These are phyloP conservation scores for Trichoderma erinaceum DNA, from an alignment of 495 filamentous ascomycete genomes.

Conservation along the genomic window DNA sequence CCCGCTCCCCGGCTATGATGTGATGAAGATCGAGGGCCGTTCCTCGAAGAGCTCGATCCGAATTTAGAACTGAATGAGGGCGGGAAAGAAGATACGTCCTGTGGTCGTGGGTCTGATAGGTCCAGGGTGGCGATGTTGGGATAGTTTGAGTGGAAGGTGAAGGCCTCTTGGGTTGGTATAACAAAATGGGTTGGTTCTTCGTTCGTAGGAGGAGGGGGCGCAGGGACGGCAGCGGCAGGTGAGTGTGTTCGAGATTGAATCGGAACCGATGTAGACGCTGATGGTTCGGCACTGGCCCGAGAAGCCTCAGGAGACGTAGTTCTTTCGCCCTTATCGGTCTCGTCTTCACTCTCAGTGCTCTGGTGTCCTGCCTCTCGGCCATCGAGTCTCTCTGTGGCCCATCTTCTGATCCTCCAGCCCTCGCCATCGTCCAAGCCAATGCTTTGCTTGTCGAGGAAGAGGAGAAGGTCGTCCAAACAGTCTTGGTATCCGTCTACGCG, in stretches of 20 bases:
- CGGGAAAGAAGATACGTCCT: conserved; percentile 35
- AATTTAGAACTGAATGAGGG: conserved; percentile 44
- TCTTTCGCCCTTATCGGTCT: conserved; percentile 50
- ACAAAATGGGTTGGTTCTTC: conserved; percentile 17
- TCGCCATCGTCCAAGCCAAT: conserved; percentile 73
- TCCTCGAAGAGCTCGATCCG: conserved; percentile 25
- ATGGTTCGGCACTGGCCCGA: conserved; percentile 37
- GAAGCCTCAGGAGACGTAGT: conserved; percentile 56
- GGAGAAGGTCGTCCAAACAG: conserved; percentile 80
- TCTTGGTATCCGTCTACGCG: conserved; percentile 83
- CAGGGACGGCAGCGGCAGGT: conserved; percentile 25
- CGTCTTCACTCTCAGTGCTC: conserved; percentile 60
- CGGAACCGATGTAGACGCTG: conserved; percentile 35
- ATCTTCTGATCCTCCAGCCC: conserved; percentile 72
- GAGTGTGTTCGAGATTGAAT: conserved; percentile 18
- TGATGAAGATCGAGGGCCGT: conserved; percentile 36
- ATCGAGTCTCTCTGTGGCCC: conserved; percentile 74
- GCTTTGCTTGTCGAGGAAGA: conserved; percentile 75
- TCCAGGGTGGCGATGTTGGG: conserved; percentile 52
- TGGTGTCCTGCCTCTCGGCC: conserved; percentile 43
- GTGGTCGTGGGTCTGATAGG: conserved; percentile 38
- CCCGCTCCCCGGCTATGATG: conserved; percentile 55
- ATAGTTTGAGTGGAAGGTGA: conserved; percentile 67
- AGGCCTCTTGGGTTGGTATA: conserved; percentile 44
- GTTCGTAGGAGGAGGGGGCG: conserved; percentile 24